A percentile compares a stretch with the other conserved stretches of the same genome.
Evolutionary conservation across 2,329 filamentous ascomycete species (phyloP).

Genomic region (Ophiostoma sp.): DNA sequence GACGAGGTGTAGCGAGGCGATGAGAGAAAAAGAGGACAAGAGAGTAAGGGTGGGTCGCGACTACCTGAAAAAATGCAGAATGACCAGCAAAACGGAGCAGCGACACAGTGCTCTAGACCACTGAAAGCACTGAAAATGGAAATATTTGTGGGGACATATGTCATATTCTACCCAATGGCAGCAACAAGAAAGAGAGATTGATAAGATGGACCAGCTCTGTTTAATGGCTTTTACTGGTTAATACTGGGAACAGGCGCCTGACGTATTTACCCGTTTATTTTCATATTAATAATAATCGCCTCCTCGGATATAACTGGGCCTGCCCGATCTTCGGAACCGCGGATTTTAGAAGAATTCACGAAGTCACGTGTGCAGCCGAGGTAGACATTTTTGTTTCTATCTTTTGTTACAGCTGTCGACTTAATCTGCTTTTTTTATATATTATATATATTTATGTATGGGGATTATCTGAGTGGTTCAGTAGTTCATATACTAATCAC

Average conservation of each 20-base stretch:
- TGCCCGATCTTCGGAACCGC: slow-evolving; percentile 25
- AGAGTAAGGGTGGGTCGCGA: slow-evolving; percentile 8
- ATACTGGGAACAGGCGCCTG: neutral
- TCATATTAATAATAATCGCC: neutral
- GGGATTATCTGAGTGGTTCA: too few species aligned
- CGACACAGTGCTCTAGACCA: slow-evolving; percentile 3
- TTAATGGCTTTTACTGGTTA: too few species aligned
- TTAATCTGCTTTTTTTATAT: neutral
- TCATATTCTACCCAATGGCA: neutral
- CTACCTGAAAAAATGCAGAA: slow-evolving; percentile 12
- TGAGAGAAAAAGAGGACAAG: neutral
- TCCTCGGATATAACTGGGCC: slow-evolving; percentile 22
- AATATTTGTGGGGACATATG: neutral
- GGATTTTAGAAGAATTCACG: slow-evolving; percentile 13
- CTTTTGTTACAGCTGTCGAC: neutral
- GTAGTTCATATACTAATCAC: too few species aligned
- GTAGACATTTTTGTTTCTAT: neutral
- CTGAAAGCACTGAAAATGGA: slow-evolving; percentile 3
- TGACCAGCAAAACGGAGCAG: neutral
- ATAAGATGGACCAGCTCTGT: neutral
- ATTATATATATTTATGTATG: too few species aligned
- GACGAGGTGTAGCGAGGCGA: neutral
- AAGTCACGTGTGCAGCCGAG: slow-evolving; percentile 11
- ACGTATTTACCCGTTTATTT: slow-evolving; percentile 6
- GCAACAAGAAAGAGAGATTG: slow-evolving; percentile 19